Base-by-base conservation (phyloP, 345 rosid genomes). In the Raphanus sativus region DNA sequence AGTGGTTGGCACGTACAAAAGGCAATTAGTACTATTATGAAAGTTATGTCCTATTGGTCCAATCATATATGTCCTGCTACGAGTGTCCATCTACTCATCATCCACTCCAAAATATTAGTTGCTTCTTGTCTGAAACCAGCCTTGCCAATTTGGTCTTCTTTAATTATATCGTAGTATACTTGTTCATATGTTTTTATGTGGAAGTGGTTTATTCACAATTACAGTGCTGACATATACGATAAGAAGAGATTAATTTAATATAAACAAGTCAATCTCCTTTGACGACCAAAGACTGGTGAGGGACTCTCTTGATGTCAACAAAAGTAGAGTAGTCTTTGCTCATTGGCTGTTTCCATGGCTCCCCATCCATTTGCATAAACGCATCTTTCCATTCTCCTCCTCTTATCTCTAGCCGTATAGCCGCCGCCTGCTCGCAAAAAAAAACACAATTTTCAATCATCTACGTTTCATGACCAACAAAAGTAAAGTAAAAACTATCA, bases 361-460 rank as follows among this genome's bases (percentile, higher is more conserved):
- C 97, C 4, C 98, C 99, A 62, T 93, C 99, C 94, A 91, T 93
- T 87, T 93, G 99, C 97, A 96, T 84, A 78, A 75, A 96, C 17
- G 91, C 94, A 50, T 91, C 84, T 76, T 71, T 85, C 96, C 99
- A 87, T 68, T 90, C 97, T 55, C 94, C 94, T 1, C 99, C 94
- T 63, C 98, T 86, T 58, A 95, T 69, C 83, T 93, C 98, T 60
- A 95, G 71, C 80, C 97, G 81, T 58, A 95, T 87, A 1, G 98
- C 91, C 2, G 96, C 89, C 45, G 94, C 98, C 98, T 96, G 84
- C 5, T 3, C 3, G 1, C 8, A n/a, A n/a, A n/a, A n/a, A 52
- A 10, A 62, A 16, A 4, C 56, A 67, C 56, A 11, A 6, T 34
- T 6, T 65, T 28, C 0, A 42, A 45, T 2, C 54, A 45, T 45